A percentile compares a stretch with the other conserved stretches of the same genome.
Evolutionary conservation across 208 protist genomes (phyloP).

Genomic region (Trichomonas gallinae): DNA sequence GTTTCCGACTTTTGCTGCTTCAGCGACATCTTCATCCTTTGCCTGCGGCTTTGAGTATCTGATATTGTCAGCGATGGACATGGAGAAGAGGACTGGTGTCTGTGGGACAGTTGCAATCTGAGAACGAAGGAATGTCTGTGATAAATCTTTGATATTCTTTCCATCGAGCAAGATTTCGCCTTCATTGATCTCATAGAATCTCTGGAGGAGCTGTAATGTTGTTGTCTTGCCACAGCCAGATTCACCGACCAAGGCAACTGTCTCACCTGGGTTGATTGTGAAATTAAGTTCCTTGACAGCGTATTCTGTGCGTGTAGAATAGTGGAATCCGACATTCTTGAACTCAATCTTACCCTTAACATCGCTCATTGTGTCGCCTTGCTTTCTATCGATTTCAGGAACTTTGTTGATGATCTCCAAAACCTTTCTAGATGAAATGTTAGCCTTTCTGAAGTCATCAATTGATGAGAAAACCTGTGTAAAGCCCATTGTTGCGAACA

Average conservation of each 20-base stretch:
- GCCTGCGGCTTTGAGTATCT: slow-evolving; percentile 33
- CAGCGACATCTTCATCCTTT: slow-evolving; percentile 30
- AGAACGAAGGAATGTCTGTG: not conserved
- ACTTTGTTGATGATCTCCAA: not conserved
- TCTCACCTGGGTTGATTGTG: not conserved
- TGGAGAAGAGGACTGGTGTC: slow-evolving; percentile 45
- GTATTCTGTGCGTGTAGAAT: not conserved
- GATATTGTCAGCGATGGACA: slow-evolving; percentile 45
- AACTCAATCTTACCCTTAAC: slow-evolving; percentile 9
- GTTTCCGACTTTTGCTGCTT: slow-evolving; percentile 42
- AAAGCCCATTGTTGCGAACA: not conserved
- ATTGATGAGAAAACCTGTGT: not conserved
- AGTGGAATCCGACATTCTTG: not conserved
- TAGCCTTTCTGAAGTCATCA: not conserved
- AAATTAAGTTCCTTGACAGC: not conserved
- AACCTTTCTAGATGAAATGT: not conserved
- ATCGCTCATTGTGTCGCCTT: not conserved
- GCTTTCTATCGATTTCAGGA: not conserved
- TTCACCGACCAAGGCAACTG: slow-evolving; percentile 3
- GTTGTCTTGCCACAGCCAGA: not conserved
- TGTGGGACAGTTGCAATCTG: slow-evolving; percentile 39
- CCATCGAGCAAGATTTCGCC: slow-evolving; percentile 1
- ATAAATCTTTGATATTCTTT: not conserved
- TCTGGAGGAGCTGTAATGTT: not conserved
- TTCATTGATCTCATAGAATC: not conserved